A percentile compares a stretch with the other conserved stretches of the same genome.
Evolutionary conservation across 163 green algal genomes (phyloP).

Genomic region (Coccomyxa subellipsoidea): DNA sequence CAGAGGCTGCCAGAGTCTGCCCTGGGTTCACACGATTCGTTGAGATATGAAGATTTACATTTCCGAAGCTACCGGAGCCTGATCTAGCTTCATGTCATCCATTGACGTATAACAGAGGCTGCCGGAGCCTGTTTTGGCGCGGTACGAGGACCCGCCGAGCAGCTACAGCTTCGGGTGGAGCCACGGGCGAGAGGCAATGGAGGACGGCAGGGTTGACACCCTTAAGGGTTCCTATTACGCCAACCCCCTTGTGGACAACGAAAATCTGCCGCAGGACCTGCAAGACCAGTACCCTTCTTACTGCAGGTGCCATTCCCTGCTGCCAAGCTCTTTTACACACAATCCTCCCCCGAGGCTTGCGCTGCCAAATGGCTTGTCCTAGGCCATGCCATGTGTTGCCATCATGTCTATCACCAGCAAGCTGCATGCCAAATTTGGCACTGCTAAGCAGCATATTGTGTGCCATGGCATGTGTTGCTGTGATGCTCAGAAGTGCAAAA

Average conservation of each 20-base stretch:
- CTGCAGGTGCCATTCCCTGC: conserved; percentile 26
- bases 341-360: neutral
- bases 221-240: conserved; percentile 81
- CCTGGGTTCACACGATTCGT: neutral
- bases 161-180: conserved; percentile 68
- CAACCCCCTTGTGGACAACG: conserved; percentile 66
- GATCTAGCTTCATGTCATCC: neutral
- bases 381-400: no score
- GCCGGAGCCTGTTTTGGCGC: conserved; percentile 33
- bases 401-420: no score
- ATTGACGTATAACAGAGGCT: conserved; percentile 32
- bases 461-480: no score
- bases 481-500: no score
- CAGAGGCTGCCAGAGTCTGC: no score
- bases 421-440: no score
- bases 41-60: neutral
- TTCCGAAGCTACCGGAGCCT: conserved; percentile 43
- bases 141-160: conserved; percentile 55
- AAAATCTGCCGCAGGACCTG: conserved; percentile 27
- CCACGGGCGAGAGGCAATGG: conserved; percentile 60
- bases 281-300: conserved; percentile 23
- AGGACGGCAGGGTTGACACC: conserved; percentile 53
- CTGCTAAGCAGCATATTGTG: no score
- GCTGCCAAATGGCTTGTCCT: no score
- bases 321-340: no score